phyloP scores from a whole-genome alignment of 345 rosid species.

The Gossypium anomalum region DNA sequence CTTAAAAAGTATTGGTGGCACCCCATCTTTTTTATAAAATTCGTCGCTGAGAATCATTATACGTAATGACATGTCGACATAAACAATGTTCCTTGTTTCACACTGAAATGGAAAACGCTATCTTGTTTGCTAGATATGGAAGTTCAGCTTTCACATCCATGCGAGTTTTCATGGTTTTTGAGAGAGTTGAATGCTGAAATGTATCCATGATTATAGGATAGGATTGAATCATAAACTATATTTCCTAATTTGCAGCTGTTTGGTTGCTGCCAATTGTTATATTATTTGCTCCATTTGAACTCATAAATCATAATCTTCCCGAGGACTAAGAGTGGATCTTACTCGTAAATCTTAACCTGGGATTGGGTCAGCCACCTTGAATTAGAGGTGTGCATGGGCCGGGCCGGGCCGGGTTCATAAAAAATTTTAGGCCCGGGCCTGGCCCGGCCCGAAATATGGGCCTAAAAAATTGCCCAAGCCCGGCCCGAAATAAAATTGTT shows the following conservation, averaged over 20 bases:
- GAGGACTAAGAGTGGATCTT: neutral
- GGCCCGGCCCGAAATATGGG: too few relatives aligned
- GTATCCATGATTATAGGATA: neutral
- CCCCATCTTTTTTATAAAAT: slow-evolving; percentile 6
- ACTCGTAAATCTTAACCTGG: neutral
- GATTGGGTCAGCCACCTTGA: neutral
- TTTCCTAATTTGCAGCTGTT: neutral
- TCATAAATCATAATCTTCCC: neutral
- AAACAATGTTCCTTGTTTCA: slow-evolving; percentile 23
- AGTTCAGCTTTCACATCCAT: neutral
- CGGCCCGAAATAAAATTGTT: too few relatives aligned
- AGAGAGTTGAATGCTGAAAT: neutral
- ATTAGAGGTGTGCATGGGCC: too few relatives aligned
- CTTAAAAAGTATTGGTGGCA: slow-evolving; percentile 4
- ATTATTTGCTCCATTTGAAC: neutral
- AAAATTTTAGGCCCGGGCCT: too few relatives aligned
- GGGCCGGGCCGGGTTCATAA: too few relatives aligned
- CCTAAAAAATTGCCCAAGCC: too few relatives aligned
- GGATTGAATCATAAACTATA: neutral
- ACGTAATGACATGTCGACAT: slow-evolving; percentile 7
- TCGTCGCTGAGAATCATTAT: slow-evolving; percentile 27
- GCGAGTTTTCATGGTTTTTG: neutral
- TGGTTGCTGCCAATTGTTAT: neutral
- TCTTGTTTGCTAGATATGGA: slow-evolving; percentile 16
- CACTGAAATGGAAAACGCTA: slow-evolving; percentile 13